phyloP scores from a whole-genome alignment of 257 asterid genomes.

The Linaria vulgaris region DNA sequence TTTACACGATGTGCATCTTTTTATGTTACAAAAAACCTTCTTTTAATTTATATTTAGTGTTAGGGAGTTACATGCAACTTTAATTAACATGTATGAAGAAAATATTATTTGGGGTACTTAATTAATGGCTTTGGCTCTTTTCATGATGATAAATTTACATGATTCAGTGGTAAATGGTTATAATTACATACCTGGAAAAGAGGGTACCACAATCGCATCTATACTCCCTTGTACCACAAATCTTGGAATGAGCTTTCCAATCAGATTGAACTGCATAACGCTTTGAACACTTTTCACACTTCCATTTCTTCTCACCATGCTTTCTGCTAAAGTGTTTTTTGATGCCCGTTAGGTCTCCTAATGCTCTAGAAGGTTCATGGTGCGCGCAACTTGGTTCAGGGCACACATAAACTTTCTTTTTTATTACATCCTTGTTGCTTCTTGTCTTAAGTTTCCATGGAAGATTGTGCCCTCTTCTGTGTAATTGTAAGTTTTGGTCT shows the following conservation, averaged over 20 bases:
- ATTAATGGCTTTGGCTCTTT: no score
- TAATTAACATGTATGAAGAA: no score
- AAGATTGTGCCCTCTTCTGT: constrained; percentile 68
- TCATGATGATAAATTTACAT: neutral
- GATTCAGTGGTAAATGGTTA: neutral
- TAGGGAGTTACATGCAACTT: no score
- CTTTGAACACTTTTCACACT: constrained; percentile 70
- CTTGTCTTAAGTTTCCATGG: constrained; percentile 82
- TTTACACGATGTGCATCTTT: no score
- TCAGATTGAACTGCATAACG: constrained; percentile 77
- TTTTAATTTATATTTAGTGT: no score
- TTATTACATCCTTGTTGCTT: constrained; percentile 42
- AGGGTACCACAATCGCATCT: constrained; percentile 78
- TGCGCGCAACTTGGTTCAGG: constrained; percentile 71
- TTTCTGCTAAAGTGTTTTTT: constrained; percentile 67
- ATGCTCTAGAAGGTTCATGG: constrained; percentile 62
- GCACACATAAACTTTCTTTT: constrained; percentile 63
- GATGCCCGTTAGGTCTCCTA: constrained; percentile 71
- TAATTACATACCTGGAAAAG: constrained; percentile 53
- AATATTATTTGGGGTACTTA: no score
- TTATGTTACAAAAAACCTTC: no score
- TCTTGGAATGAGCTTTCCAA: constrained; percentile 83
- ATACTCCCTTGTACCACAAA: constrained; percentile 76
- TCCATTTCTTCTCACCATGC: constrained; percentile 83
- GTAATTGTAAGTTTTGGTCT: constrained; percentile 70